Evolutionary conservation across 768 basidiomycete species (phyloP).

Genomic region (Russula brevipes): DNA sequence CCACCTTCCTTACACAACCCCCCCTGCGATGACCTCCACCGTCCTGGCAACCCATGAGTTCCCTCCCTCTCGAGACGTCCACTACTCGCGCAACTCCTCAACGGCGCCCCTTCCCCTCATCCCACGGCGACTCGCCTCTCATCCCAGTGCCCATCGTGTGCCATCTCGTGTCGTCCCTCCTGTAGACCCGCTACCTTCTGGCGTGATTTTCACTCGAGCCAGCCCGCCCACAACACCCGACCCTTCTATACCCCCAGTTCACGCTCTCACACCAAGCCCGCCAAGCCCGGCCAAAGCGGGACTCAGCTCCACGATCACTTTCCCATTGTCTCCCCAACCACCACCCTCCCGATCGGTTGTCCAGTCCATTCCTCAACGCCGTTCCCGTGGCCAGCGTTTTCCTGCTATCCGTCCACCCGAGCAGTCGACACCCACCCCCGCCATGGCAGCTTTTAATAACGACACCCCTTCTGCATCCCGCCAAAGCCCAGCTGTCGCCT

Average conservation of each 20-base stretch:
- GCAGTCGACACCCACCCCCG: conserved; percentile 42
- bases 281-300: conserved; percentile 7
- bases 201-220: conserved; percentile 19
- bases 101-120: conserved; percentile 58
- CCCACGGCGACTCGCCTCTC: conserved; percentile 45
- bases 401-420: conserved; percentile 34
- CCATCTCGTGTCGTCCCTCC: conserved; percentile 14
- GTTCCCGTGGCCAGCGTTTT: conserved; percentile 30
- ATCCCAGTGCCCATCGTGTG: conserved; percentile 25
- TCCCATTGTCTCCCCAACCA: conserved; percentile 22
- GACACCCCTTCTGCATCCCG: conserved; percentile 16
- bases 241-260: conserved; percentile 16
- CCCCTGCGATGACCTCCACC: conserved; percentile 20
- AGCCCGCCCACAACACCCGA: conserved; percentile 14
- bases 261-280: conserved; percentile 30
- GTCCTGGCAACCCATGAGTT: conserved; percentile 19
- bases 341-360: conserved; percentile 27
- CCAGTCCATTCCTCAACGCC: conserved; percentile 28
- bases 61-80: conserved; percentile 23
- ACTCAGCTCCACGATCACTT: conserved; percentile 10
- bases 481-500: not conserved
- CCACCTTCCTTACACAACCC: not conserved
- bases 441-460: conserved; percentile 25
- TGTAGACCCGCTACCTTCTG: conserved; percentile 5
- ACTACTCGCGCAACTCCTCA: conserved; percentile 45